phyloP scores from a whole-genome alignment of 441 rosid species.

The Corymbia citriodora region DNA sequence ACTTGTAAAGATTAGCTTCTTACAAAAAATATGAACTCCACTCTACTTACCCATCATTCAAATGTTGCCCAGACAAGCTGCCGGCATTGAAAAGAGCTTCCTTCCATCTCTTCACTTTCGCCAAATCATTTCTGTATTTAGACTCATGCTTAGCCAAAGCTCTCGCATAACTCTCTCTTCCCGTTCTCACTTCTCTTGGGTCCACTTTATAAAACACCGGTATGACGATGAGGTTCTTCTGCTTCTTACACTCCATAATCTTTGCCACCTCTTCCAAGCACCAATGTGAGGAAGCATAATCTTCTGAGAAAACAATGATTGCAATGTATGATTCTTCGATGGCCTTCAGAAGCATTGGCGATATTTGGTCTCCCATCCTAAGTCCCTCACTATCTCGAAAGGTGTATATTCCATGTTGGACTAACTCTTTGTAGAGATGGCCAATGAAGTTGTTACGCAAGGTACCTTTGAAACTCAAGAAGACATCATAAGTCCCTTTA shows the following conservation, averaged over 20 bases:
- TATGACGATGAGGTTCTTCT: background rate
- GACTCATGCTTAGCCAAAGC: background rate
- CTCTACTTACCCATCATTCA: background rate
- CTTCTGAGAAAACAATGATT: background rate
- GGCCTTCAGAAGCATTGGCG: background rate
- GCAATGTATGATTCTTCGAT: background rate
- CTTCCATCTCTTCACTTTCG: background rate
- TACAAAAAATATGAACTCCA: too few relatives aligned
- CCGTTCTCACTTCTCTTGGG: background rate
- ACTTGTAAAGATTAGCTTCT: too few relatives aligned
- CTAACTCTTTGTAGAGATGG: background rate
- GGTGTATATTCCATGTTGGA: background rate
- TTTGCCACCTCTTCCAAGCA: background rate
- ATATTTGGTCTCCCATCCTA: background rate
- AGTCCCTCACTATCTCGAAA: background rate
- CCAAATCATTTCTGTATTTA: too few relatives aligned
- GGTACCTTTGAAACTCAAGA: background rate
- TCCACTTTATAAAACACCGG: background rate
- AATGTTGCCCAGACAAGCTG: background rate
- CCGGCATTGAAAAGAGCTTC: background rate
- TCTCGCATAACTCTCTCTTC: rapidly evolving
- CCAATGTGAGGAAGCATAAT: background rate
- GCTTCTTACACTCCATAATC: background rate
- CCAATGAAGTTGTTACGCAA: background rate
- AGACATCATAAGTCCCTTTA: background rate